Conservation (phyloP, 192 early-diverging fungal genomes). For the Geranomyces michiganensis region DNA sequence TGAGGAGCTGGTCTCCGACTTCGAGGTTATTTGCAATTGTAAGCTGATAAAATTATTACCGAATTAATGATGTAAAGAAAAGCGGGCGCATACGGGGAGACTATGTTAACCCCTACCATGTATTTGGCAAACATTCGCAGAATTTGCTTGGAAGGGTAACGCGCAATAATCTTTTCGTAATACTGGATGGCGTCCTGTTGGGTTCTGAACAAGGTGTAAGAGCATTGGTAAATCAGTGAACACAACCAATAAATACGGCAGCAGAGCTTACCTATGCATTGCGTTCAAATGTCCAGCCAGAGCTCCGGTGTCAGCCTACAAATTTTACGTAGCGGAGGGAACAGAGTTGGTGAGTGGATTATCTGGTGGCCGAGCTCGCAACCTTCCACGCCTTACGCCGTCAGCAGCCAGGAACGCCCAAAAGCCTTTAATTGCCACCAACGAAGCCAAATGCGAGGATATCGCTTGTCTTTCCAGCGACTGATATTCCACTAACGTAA, state of each 20-base stretch:
- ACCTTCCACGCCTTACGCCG: no score
- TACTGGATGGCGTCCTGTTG: conserved; percentile 5
- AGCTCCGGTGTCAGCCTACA: not conserved
- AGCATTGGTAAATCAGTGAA: not conserved
- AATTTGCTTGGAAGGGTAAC: conserved; percentile 2
- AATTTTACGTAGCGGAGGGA: no score
- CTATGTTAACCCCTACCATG: not conserved
- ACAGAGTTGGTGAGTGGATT: no score
- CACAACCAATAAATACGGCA: not conserved
- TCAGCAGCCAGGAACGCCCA: conserved; percentile 1
- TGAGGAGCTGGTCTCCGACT: not conserved
- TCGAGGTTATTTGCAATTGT: not conserved
- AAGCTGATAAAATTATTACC: not conserved
- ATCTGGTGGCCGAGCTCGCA: no score
- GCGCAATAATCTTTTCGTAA: conserved; percentile 4
- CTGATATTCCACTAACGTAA: conserved; percentile 6
- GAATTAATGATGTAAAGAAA: not conserved
- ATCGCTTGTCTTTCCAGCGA: conserved; percentile 15
- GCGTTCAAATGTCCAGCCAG: not conserved
- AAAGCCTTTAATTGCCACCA: conserved; percentile 11
- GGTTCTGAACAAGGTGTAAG: not conserved
- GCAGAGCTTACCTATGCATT: not conserved
- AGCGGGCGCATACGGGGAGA: no score
- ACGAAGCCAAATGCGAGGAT: conserved; percentile 1
- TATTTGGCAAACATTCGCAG: conserved; percentile 11